Conservation (phyloP, 2,329 filamentous ascomycete species). For the Sarocladium strictum region DNA sequence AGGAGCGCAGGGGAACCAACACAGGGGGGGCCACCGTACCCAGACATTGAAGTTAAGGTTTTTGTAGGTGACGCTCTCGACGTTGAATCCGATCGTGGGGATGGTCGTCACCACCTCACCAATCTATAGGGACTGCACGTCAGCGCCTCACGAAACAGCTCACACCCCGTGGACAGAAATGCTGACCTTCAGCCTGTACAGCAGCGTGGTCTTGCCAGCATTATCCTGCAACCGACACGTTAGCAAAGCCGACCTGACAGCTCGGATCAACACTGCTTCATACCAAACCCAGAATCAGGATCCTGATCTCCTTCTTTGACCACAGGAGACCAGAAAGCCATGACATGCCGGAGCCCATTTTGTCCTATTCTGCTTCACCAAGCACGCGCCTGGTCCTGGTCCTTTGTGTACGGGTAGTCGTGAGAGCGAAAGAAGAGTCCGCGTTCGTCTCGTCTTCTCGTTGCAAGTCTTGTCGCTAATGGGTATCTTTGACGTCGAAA, state of each 20-base stretch:
- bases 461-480: not conserved
- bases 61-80: slow-evolving; percentile 97
- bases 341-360: slow-evolving; percentile 59
- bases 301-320: slow-evolving; percentile 96
- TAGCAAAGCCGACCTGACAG: slow-evolving; percentile 12
- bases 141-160: not conserved
- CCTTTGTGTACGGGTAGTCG: not conserved
- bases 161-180: not conserved
- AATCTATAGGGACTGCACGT: slow-evolving; percentile 52
- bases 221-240: slow-evolving; percentile 63
- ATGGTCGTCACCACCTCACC: slow-evolving; percentile 98
- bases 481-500: not conserved
- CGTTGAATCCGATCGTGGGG: slow-evolving; percentile 98
- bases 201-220: slow-evolving; percentile 92
- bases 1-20: not conserved
- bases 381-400: not conserved
- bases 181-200: slow-evolving; percentile 88
- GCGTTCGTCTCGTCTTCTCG: not conserved
- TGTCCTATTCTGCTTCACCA: not conserved
- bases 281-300: slow-evolving; percentile 91
- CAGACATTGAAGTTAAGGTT: slow-evolving; percentile 99
- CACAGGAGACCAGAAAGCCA: slow-evolving; percentile 71
- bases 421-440: not conserved
- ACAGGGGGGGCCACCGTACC: slow-evolving; percentile 48
- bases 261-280: not conserved